Conservation (phyloP, 805 yeast genomes). For the Candida loeiensis region DNA sequence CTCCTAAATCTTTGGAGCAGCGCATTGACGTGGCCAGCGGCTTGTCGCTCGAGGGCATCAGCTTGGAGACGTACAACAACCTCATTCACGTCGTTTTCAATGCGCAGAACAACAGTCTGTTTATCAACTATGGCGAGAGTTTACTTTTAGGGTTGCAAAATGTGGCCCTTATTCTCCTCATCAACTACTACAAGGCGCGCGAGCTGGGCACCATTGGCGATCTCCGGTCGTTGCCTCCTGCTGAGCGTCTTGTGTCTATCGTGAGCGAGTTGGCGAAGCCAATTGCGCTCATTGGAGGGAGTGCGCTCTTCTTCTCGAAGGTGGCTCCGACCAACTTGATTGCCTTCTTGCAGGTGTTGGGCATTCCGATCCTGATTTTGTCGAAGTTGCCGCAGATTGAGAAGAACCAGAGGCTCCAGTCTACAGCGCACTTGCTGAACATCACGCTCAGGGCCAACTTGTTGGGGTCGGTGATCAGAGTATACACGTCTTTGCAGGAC, state of each 20-base stretch:
- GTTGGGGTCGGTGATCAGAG: conserved; percentile 36
- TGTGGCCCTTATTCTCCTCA: conserved; percentile 31
- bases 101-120: conserved; percentile 29
- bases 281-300: conserved; percentile 24
- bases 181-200: conserved; percentile 31
- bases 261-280: conserved; percentile 24
- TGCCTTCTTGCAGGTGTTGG: conserved; percentile 31
- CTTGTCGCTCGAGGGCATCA: conserved; percentile 32
- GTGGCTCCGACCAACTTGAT: conserved; percentile 29
- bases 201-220: conserved; percentile 7
- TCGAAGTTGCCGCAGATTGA: conserved; percentile 41
- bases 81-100: conserved; percentile 40
- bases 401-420: conserved; percentile 29
- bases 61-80: conserved; percentile 35
- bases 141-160: conserved; percentile 39
- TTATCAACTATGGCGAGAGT: conserved; percentile 40
- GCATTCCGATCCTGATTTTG: conserved; percentile 35
- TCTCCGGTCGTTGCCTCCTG: conserved; percentile 1
- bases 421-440: conserved; percentile 36
- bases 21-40: conserved; percentile 34
- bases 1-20: conserved; percentile 22
- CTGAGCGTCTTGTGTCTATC: conserved; percentile 6
- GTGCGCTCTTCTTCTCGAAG: conserved; percentile 27
- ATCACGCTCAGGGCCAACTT: conserved; percentile 41
- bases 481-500: conserved; percentile 37